Percentiles rank a stretch among this genome's conserved stretches.
phyloP scores from a whole-genome alignment of 495 filamentous ascomycete species.

The Hypomontagnella monticulosa region DNA sequence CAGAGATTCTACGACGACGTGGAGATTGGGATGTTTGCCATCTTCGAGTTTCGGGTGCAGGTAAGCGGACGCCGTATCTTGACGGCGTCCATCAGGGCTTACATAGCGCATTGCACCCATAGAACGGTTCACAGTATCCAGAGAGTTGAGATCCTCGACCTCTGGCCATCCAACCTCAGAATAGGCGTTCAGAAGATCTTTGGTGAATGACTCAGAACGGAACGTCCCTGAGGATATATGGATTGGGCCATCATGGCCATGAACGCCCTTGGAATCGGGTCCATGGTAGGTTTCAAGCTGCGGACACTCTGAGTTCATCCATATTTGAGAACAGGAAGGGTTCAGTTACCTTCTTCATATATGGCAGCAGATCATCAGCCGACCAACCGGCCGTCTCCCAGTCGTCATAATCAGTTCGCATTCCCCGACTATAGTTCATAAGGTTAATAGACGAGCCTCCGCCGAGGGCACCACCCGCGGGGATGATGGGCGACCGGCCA shows the following conservation, averaged over 20 bases:
- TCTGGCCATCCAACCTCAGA: constrained; percentile 28
- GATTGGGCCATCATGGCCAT: constrained; percentile 61
- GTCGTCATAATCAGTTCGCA: too few species aligned
- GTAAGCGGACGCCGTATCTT: constrained; percentile 54
- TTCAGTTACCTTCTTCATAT: too few species aligned
- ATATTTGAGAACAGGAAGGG: too few species aligned
- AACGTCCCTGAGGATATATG: constrained; percentile 54
- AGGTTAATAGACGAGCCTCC: too few species aligned
- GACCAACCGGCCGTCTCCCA: too few species aligned
- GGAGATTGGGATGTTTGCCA: constrained; percentile 49
- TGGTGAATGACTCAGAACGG: constrained; percentile 51
- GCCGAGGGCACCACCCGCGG: too few species aligned
- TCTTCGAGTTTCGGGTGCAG: constrained; percentile 53
- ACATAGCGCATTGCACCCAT: constrained; percentile 32
- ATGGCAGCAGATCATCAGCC: too few species aligned
- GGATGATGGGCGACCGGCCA: too few species aligned
- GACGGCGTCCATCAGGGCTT: constrained; percentile 37
- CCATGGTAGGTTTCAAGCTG: constrained; percentile 59
- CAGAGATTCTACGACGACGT: constrained; percentile 47
- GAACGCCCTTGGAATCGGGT: constrained; percentile 21
- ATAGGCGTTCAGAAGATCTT: constrained; percentile 40
- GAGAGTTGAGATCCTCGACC: constrained; percentile 25
- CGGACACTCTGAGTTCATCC: too few species aligned
- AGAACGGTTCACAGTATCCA: constrained; percentile 33
- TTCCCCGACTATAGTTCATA: too few species aligned